Evolutionary conservation across 805 yeast genomes (phyloP), one percentile per base, ranked within the genome.

Genomic region (Kodamaea hsintzibuensis): DNA sequence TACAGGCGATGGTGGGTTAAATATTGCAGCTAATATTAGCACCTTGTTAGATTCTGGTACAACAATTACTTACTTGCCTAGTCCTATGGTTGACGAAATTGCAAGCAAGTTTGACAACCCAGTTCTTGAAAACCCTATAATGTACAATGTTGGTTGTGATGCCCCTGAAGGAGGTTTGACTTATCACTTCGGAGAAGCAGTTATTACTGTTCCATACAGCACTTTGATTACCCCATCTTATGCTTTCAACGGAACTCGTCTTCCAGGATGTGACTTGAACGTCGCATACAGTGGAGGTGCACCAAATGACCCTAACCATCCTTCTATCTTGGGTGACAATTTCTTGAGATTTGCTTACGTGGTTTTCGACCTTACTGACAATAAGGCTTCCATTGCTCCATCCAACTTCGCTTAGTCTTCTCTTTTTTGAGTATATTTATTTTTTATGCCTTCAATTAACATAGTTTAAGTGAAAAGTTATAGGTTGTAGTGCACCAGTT

Each of bases 271-370:
- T 42, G 16, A 38, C 46, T 33, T 49, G 18, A 33, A 49, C 33
- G 9, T 49, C 6, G 18, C 8, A 3, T 22, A 39, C 39, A 27
- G 33, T 27, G 33, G 33, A 9, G n/a, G n/a, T n/a, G 42, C 45
- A n/a, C 14, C 44, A 6, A 17, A 13, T 25, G 47, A 42, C 1
- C 27, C 16, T 27, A 40, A 16, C 40, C 38, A 35, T 14, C 51
- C 51, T 13, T 38, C 47, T n/a, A 58, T 63, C 35, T 59, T 67
- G 51, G 72, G 72, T 12, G 71, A 65, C 53, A 64, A 63, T 60
- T 66, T 68, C 56, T 61, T 68, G 50, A 61, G 68, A 40, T 56
- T 52, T 38, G 66, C 66, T 14, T 68, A 68, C 57, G 49, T 63
- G 4, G 71, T 68, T 16, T 68, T 59, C 52, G 59, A 68, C 49